Evolutionary conservation across 495 filamentous ascomycete species (phyloP), one percentile per base, ranked within the genome.

Genomic region (Rostrohypoxylon terebratum): DNA sequence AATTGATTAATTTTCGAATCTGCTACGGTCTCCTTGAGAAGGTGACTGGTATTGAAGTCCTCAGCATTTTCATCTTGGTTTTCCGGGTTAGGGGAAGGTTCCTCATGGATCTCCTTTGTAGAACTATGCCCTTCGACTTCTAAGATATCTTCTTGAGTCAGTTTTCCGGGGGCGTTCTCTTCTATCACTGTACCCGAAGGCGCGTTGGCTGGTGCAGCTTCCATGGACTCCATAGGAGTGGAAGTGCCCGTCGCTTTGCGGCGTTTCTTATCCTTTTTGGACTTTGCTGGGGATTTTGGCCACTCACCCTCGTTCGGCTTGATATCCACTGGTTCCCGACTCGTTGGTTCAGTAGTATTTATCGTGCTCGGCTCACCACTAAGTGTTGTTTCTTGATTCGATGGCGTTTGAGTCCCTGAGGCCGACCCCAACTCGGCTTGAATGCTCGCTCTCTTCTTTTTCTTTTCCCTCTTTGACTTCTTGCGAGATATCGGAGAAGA

Each of bases 211-310:
- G 48, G 71, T 69, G 66, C 66, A 67, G 54, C 72, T 74, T 73
- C 75, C 71, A 66, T 64, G 61, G 74, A 72, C 59, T 74, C 74
- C 66, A 68, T 69, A 67, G 72, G 72, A 67, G 72, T 71, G 54
- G 58, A 71, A 67, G 72, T 63, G 68, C 73, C 62, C 69, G 77
- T 76, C 38, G 77, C 75, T 72, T 79, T 78, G 62, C 76, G 77
- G 59, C 72, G 76, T 65, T 79, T 78, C 25, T 80, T 78, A 67
- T 82, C 73, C 78, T 83, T 83, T 79, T 82, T 85, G 75, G 83
- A 69, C 66, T 79, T 82, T 33, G 53, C 64, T 54, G 62, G 67
- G 60, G 57, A 68, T 59, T 65, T 36, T 55, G 18, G 36, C 75
- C 61, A 77, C 62, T 78, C 78, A 57, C 79, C 75, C 31, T 77